Percentiles rank a stretch among this genome's conserved stretches.
phyloP scores from a whole-genome alignment of 768 basidiomycete genomes.

The Podaxis sp. region DNA sequence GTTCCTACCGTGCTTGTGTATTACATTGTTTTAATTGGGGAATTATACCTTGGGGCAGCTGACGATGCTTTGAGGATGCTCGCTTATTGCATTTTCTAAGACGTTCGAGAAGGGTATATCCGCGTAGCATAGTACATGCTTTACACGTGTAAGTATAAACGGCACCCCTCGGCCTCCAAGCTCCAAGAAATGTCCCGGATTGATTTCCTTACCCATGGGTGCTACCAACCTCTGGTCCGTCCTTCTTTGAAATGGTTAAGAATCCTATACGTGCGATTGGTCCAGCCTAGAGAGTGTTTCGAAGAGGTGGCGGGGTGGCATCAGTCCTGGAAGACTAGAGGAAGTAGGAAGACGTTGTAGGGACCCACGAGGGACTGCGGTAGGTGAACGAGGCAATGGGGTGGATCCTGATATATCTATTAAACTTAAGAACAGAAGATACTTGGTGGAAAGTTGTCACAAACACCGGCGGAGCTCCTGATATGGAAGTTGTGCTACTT shows the following conservation, averaged over 20 bases:
- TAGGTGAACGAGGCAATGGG: conserved; percentile 94
- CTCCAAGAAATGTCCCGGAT: no score
- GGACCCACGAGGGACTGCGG: conserved; percentile 86
- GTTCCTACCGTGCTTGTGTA: background rate
- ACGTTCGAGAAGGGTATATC: no score
- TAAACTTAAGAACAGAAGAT: conserved; percentile 47
- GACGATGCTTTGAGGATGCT: no score
- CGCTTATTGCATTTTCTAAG: no score
- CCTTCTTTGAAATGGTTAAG: conserved; percentile 97
- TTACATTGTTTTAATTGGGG: background rate
- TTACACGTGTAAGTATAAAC: no score
- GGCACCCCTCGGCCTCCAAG: no score
- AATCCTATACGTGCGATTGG: conserved; percentile 87
- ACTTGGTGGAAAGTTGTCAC: conserved; percentile 8
- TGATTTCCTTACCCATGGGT: no score
- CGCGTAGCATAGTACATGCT: no score
- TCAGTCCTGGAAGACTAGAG: conserved; percentile 86
- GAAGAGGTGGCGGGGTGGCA: conserved; percentile 96
- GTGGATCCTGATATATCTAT: conserved; percentile 70
- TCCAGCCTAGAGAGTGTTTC: conserved; percentile 81
- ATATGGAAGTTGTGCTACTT: no score
- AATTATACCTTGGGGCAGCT: no score
- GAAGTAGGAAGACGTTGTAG: conserved; percentile 60
- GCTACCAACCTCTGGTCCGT: conserved; percentile 58
- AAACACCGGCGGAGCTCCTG: conserved; percentile 26